Percentiles rank a stretch among this genome's conserved stretches.
phyloP scores from a whole-genome alignment of 176 grass and related monocot species.

The Triticum timopheevii region DNA sequence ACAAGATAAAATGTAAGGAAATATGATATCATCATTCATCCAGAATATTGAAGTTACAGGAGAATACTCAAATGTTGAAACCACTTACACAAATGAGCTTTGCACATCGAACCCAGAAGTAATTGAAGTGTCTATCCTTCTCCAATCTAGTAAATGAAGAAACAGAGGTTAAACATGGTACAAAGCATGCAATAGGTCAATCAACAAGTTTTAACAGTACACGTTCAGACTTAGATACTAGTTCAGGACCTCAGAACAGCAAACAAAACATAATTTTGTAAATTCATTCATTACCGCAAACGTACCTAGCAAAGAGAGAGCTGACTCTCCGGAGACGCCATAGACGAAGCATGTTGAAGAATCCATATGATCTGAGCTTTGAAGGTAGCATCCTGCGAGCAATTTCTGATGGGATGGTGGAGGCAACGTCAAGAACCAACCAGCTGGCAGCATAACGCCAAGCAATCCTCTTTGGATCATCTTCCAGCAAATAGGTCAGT shows the following conservation, averaged over 20 bases:
- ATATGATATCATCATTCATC: not conserved
- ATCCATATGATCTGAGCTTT: conserved; percentile 72
- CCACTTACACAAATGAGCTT: conserved; percentile 92
- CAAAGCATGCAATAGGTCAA: not conserved
- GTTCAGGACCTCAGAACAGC: not conserved
- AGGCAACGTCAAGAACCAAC: conserved; percentile 82
- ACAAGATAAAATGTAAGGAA: conserved; percentile 26
- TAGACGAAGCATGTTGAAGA: conserved; percentile 94
- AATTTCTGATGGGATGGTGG: conserved; percentile 75
- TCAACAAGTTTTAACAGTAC: not conserved
- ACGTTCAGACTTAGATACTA: not conserved
- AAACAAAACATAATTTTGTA: not conserved
- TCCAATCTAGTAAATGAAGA: conserved; percentile 66
- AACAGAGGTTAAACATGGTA: not conserved
- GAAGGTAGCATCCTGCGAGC: conserved; percentile 62
- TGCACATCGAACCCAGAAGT: conserved; percentile 96
- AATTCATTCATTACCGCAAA: not conserved
- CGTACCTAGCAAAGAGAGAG: conserved; percentile 88
- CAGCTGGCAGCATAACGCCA: conserved; percentile 73
- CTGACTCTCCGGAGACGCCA: conserved; percentile 98
- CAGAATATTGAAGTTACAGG: not conserved
- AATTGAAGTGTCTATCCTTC: conserved; percentile 91
- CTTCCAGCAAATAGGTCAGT: conserved; percentile 64
- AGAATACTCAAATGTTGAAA: not conserved
- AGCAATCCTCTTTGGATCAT: conserved; percentile 65